Base-by-base conservation (phyloP, 169 alveolate species). In the Plasmodium vinckei region DNA sequence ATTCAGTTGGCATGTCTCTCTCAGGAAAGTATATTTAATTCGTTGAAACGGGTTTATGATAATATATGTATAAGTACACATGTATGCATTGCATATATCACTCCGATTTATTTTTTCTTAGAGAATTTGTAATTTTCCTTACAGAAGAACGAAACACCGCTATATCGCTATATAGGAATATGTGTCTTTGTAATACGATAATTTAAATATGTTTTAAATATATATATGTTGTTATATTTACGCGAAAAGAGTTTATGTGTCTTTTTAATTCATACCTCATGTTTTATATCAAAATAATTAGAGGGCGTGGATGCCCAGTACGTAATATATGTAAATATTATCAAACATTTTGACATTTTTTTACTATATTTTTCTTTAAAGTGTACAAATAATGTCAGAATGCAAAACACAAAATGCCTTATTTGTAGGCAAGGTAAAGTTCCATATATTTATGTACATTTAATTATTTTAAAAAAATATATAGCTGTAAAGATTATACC, bases 101-200 rank as follows among this genome's bases (percentile, higher is more conserved):
- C 42, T 33, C 5, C 7, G 42, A 5, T 46, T 6, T 60, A 42
- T 39, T 47, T 19, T 56, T 73, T 59, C 10, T 17, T 1, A 92
- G 95, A 44, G 95, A 92, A 56, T 94, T 95, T 56, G 94, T 94
- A 33, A 94, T 94, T 21, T 94, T 95, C 82, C 57, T 94, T 72
- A 57, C 95, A 25, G 95, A 91, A 56, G 93, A 77, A 49, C 33
- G 93, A 23, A 88, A 88, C 60, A 94, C 96, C 7, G 94, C 90
- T n/a, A 90, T 92, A n/a, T 63, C 92, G 46, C 96, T 95, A 19
- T 94, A 95, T 73, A 73, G 96, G 9, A 95, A 94, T 77, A 92
- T 91, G 93, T 94, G 96, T 61, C 95, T 94, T 13, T 94, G 96
- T 82, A 89, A 77, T 53, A 91, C 79, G 71, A 92, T 91, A 73